A percentile compares a stretch with the other conserved stretches of the same genome.
Conservation (phyloP, 352 stramenopile genomes). For the Phytophthora sansomeana region DNA sequence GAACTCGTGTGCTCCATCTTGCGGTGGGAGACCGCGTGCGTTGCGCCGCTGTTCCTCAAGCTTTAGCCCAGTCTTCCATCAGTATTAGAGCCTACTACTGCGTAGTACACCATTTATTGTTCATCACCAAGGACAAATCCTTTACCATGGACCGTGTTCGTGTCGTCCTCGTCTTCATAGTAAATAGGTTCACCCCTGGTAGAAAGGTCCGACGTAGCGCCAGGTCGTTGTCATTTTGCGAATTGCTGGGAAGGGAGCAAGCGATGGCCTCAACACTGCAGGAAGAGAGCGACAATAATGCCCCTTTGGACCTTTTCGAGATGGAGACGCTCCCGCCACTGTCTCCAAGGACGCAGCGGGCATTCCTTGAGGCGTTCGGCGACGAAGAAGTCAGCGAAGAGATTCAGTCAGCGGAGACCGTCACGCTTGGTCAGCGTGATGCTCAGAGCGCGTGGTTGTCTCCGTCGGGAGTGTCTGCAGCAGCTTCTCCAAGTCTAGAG, state of each 20-base stretch:
- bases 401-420: not conserved
- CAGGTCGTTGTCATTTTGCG: slow-evolving; percentile 15
- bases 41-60: slow-evolving; percentile 63
- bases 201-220: slow-evolving; percentile 25
- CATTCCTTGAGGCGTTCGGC: slow-evolving; percentile 27
- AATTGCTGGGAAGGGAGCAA: slow-evolving; percentile 1
- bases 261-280: slow-evolving; percentile 13
- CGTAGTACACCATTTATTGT: slow-evolving; percentile 34
- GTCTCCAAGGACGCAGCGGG: slow-evolving; percentile 33
- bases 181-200: not conserved
- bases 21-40: slow-evolving; percentile 65
- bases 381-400: slow-evolving; percentile 29
- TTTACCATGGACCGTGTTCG: too few relatives aligned
- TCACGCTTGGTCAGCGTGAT: slow-evolving; percentile 20
- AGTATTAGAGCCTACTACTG: slow-evolving; percentile 36
- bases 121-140: slow-evolving; percentile 17
- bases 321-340: slow-evolving; percentile 25
- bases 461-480: not conserved
- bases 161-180: not conserved
- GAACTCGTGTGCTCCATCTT: slow-evolving; percentile 74
- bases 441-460: slow-evolving; percentile 8
- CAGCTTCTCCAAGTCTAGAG: slow-evolving; percentile 32
- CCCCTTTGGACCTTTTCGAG: slow-evolving; percentile 8
- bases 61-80: slow-evolving; percentile 19
- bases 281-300: slow-evolving; percentile 5